Evolutionary conservation across 352 stramenopile genomes (phyloP).

Genomic region (Phytophthora cajani): DNA sequence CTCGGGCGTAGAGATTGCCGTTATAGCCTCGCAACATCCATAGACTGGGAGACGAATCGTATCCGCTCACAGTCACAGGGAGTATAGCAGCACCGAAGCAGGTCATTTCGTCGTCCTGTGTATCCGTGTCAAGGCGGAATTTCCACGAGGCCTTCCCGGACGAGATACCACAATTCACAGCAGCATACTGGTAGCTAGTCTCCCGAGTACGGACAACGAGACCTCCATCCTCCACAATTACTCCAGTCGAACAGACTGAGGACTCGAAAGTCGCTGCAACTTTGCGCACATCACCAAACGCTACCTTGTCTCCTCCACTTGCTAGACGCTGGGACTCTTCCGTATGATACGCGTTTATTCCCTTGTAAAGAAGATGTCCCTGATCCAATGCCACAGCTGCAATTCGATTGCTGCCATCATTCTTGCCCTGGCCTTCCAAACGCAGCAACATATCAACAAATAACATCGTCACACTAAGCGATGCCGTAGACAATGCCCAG

Average conservation of each 20-base stretch:
- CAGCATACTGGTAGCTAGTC: slow-evolving; percentile 90
- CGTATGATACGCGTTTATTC: slow-evolving; percentile 53
- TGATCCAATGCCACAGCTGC: slow-evolving; percentile 56
- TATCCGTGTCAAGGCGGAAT: slow-evolving; percentile 90
- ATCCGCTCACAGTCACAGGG: slow-evolving; percentile 87
- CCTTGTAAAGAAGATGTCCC: slow-evolving; percentile 45
- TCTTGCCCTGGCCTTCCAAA: slow-evolving; percentile 16
- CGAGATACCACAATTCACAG: slow-evolving; percentile 80
- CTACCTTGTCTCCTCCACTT: slow-evolving; percentile 50
- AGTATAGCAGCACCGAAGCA: slow-evolving; percentile 92
- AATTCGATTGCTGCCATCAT: slow-evolving; percentile 18
- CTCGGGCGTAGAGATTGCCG: slow-evolving; percentile 90
- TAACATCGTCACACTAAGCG: slow-evolving; percentile 70
- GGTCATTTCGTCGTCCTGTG: slow-evolving; percentile 92
- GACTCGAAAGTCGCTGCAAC: slow-evolving; percentile 82
- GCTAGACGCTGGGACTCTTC: slow-evolving; percentile 49
- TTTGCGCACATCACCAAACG: slow-evolving; percentile 66
- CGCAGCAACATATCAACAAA: slow-evolving; percentile 76
- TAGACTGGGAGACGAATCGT: slow-evolving; percentile 90
- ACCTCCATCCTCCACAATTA: slow-evolving; percentile 81
- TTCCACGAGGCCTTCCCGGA: slow-evolving; percentile 86
- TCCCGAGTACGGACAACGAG: slow-evolving; percentile 80
- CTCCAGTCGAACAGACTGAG: slow-evolving; percentile 77
- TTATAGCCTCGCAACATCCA: slow-evolving; percentile 95
- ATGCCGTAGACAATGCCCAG: slow-evolving; percentile 83